Evolutionary conservation across 2,329 filamentous ascomycete genomes (phyloP), one percentile per base, ranked within the genome.

Genomic region (Byssoonygena ceratinophila): DNA sequence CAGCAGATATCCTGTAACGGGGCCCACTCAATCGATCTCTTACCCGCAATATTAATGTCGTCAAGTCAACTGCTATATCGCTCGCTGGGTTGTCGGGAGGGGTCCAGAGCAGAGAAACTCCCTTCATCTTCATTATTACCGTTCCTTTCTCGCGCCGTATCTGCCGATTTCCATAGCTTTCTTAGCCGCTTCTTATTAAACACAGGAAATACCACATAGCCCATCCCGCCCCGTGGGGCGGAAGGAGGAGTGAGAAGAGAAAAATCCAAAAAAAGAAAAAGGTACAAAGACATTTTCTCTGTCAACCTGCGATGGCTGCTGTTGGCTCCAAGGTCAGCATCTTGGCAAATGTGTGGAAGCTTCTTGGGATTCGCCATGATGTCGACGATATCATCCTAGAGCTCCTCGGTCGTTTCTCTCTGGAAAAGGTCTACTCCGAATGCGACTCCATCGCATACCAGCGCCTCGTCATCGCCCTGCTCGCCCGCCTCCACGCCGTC

Each of bases 331-430:
- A 67, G 36, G 71, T 71, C 58, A 50, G 60, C 45, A 64, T 66
- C 36, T 62, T 71, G 45, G 61, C 61, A 12, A 67, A 66, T 55
- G 61, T 64, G 11, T 71, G 66, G 64, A 63, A 66, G 45, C 58
- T 65, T 18, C 59, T 72, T 23, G 61, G 64, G 4, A 65, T 71
- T 18, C 66, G 70, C 32, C 67, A 66, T 55, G 69, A 72, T 54
- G 58, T 70, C 53, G 69, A 72, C 57, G 66, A 68, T 58, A 68
- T 72, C 45, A 63, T 72, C 36, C 54, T 70, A 9, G 68, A 72
- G 58, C 59, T 71, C n/a, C 61, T 72, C 7, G 70, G 70, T 23
- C 61, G 64, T n/a, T 72, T 72, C 56, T 68, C 69, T 7, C 60
- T 72, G 16, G 70, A 72, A 52, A 70, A 65, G 55, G 66, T 72